Percentiles rank a stretch among this genome's conserved stretches.
These are phyloP conservation scores for Pyrenophora seminiperda DNA, from an alignment of 2,329 filamentous ascomycete species.

Conservation along the genomic window DNA sequence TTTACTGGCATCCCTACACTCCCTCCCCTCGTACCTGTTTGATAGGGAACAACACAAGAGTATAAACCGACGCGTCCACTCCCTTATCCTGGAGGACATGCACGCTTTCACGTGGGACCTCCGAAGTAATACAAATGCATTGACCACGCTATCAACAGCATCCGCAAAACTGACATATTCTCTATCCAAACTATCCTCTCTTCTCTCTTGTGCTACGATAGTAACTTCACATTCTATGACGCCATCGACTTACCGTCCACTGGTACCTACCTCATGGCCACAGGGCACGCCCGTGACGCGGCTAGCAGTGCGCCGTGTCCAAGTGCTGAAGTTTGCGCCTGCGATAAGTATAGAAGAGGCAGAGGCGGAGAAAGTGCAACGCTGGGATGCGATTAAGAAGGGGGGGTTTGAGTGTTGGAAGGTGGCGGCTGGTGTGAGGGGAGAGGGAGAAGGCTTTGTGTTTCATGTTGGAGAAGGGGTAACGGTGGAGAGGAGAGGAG, in stretches of 20 bases:
- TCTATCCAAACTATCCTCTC: constrained; percentile 13
- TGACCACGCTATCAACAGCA: constrained; percentile 10
- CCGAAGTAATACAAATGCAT: not conserved
- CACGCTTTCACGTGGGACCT: constrained; percentile 53
- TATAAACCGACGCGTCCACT: constrained; percentile 52
- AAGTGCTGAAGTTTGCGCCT: constrained; percentile 45
- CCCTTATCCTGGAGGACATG: constrained; percentile 61
- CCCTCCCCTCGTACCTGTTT: constrained; percentile 59
- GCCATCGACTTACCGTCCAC: constrained; percentile 16
- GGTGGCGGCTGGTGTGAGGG: constrained; percentile 22
- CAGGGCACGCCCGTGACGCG: constrained; percentile 32
- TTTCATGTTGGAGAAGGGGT: constrained; percentile 33
- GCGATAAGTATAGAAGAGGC: constrained; percentile 49
- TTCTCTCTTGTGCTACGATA: constrained; percentile 20
- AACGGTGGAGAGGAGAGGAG: constrained; percentile 12
- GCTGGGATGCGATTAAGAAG: constrained; percentile 46
- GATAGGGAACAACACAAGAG: constrained; percentile 56
- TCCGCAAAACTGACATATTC: constrained; percentile 22
- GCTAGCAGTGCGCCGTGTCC: constrained; percentile 41
- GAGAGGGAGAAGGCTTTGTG: constrained; percentile 30
- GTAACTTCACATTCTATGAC: constrained; percentile 22
- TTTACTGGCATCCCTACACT: constrained; percentile 56
- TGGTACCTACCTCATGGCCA: constrained; percentile 41
- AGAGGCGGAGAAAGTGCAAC: constrained; percentile 37
- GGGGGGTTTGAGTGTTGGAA: constrained; percentile 45